These are phyloP conservation scores for Potentilla sterilis DNA, from an alignment of 306 rosid species.

Conservation along the genomic window DNA sequence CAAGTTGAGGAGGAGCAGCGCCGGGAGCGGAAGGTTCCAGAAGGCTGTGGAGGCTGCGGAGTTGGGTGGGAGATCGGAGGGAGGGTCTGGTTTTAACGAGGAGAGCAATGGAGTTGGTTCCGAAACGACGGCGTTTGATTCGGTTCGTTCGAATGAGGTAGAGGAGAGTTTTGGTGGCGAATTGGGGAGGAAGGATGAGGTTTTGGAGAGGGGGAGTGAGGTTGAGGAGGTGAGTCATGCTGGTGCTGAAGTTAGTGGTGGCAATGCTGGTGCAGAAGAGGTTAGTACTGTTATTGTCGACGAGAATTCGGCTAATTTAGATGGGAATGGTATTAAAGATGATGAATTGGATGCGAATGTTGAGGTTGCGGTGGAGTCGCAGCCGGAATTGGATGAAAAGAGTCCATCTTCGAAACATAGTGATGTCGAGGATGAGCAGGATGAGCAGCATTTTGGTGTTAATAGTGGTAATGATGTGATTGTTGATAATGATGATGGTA, in stretches of 20 bases:
- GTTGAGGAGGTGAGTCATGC: conserved; percentile 28
- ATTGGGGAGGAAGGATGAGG: conserved; percentile 25
- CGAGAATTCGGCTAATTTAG: conserved; percentile 23
- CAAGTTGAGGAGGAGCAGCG: conserved; percentile 59
- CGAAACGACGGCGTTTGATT: conserved; percentile 8
- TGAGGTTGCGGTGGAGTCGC: conserved; percentile 20
- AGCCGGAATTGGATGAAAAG: conserved; percentile 25
- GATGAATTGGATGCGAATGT: conserved; percentile 25
- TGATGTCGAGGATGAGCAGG: conserved; percentile 32
- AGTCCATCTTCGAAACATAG: conserved; percentile 23
- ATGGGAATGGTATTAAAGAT: conserved; percentile 19
- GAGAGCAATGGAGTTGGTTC: conserved; percentile 29
- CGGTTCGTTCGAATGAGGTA: conserved; percentile 11
- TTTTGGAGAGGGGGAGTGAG: conserved; percentile 31
- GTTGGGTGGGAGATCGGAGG: conserved; percentile 26
- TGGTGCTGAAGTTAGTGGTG: conserved; percentile 15
- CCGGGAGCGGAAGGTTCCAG: conserved; percentile 35
- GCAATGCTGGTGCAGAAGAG: conserved; percentile 23
- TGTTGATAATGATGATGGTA: conserved; percentile 45
- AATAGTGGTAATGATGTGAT: conserved; percentile 32
- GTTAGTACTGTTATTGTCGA: conserved; percentile 38
- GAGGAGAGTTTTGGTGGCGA: conserved; percentile 28
- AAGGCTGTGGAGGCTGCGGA: conserved; percentile 32
- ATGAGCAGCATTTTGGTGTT: conserved; percentile 37
- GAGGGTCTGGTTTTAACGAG: conserved; percentile 29